These are phyloP conservation scores for Lolium rigidum DNA, from an alignment of 176 grass and related monocot genomes.

Conservation along the genomic window DNA sequence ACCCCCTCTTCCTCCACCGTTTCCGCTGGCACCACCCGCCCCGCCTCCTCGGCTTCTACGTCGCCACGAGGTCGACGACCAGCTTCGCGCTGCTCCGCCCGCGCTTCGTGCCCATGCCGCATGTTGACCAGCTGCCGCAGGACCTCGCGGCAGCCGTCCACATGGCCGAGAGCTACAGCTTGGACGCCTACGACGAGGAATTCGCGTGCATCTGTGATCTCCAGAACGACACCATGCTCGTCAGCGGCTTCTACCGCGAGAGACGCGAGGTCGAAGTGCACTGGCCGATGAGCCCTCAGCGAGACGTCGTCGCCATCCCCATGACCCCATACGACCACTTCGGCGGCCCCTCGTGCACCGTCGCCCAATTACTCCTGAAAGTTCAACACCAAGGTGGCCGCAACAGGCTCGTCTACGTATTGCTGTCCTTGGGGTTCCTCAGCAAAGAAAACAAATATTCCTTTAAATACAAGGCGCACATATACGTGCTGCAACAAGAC, in stretches of 20 bases:
- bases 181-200: background rate
- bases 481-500: constrained; percentile 8
- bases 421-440: background rate
- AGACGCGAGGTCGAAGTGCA: background rate
- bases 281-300: background rate
- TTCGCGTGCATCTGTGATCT: background rate
- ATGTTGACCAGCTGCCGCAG: background rate
- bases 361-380: background rate
- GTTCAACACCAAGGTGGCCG: background rate
- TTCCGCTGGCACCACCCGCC: constrained; percentile 10
- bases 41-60: constrained; percentile 19
- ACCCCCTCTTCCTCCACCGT: background rate
- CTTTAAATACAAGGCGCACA: background rate
- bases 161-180: background rate
- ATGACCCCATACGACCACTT: background rate
- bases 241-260: background rate
- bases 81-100: background rate
- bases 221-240: constrained; percentile 22
- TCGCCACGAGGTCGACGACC: background rate
- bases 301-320: background rate
- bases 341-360: background rate
- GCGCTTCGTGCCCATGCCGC: background rate
- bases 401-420: background rate
- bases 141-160: background rate
- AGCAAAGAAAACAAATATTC: background rate